Evolutionary conservation across 768 basidiomycete genomes (phyloP), one percentile per base, ranked within the genome.

Genomic region (Mycena leptocephala): DNA sequence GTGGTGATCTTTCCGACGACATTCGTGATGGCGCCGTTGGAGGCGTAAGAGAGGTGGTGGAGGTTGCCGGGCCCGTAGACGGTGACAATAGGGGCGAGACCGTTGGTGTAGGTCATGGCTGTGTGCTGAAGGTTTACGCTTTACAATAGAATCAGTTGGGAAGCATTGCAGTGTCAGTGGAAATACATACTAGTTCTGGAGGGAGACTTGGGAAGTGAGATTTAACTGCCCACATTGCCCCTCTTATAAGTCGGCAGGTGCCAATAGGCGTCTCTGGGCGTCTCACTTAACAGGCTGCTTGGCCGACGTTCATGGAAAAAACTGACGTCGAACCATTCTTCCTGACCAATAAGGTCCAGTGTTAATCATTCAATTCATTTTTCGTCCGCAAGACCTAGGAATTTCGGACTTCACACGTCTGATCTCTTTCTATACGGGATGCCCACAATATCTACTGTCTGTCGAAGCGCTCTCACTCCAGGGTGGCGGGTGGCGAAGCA

Each of bases 41-140:
- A 62, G 56, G 63, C 53, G 37, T 73, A 73, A 33, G 72, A 66
- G 55, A 73, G 72, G 58, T 66, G 72, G 33, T 73, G 72, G 2
- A 73, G 56, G 32, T 66, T 73, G 1, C 72, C 72, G 2, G 64
- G 72, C 2, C 72, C 72, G 41, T 30, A 48, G 20, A 61, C 56
- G 64, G 72, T 73, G 13, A 73, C 72, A 14, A 73, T 73, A 35
- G 64, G 72, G 2, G 64, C 64, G 35, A 73, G 18, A 10, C 72
- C 72, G 32, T 66, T 73, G 39, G 41, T 61, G 43, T 59, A 70
- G 24, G 41, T 70, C 68, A 70, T 59, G 35, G 51, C 26, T 55
- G 24, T 0, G 32, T 56, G 28, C n/a, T n/a, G n/a, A n/a, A n/a
- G n/a, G n/a, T n/a, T n/a, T n/a, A n/a, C n/a, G n/a, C n/a, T n/a